phyloP scores from a whole-genome alignment of 2,329 filamentous ascomycete species.

The Trichoderma hamatum region DNA sequence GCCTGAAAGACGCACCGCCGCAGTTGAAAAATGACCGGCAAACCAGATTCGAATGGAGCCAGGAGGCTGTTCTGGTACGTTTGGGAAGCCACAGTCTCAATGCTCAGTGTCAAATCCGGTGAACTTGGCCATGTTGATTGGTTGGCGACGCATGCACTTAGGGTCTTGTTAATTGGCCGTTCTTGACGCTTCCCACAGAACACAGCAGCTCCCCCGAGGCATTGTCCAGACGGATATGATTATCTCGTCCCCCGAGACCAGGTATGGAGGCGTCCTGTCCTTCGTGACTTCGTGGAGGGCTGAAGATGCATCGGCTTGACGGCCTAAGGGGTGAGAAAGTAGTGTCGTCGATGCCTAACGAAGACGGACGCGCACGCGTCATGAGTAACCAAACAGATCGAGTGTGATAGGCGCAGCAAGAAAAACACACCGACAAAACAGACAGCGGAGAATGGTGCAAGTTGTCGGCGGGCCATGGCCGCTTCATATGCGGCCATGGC shows the following conservation, averaged over 20 bases:
- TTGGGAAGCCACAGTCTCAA: constrained; percentile 11
- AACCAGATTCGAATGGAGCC: background rate
- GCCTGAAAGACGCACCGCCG: constrained; percentile 13
- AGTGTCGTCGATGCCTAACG: constrained; percentile 30
- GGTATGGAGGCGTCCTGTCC: constrained; percentile 1
- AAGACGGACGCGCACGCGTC: constrained; percentile 24
- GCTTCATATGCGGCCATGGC: constrained; percentile 42
- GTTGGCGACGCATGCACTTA: constrained; percentile 5
- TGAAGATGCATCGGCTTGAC: constrained; percentile 13
- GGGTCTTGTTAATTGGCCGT: constrained; percentile 15
- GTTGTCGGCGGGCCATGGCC: constrained; percentile 32
- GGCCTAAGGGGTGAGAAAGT: constrained; percentile 25
- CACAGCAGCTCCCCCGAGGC: constrained; percentile 17
- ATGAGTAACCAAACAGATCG: constrained; percentile 35
- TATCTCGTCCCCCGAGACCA: constrained; percentile 15
- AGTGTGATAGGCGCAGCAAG: constrained; percentile 32
- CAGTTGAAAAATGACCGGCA: constrained; percentile 11
- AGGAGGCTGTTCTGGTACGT: constrained; percentile 6
- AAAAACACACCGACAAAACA: constrained; percentile 45
- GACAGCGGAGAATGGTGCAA: constrained; percentile 27
- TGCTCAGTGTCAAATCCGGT: constrained; percentile 21
- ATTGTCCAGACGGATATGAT: constrained; percentile 18
- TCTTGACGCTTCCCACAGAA: constrained; percentile 18
- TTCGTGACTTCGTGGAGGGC: constrained; percentile 13
- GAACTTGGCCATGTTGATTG: constrained; percentile 11